Conservation (phyloP, 169 alveolate genomes). For the Plasmodium vivax region DNA sequence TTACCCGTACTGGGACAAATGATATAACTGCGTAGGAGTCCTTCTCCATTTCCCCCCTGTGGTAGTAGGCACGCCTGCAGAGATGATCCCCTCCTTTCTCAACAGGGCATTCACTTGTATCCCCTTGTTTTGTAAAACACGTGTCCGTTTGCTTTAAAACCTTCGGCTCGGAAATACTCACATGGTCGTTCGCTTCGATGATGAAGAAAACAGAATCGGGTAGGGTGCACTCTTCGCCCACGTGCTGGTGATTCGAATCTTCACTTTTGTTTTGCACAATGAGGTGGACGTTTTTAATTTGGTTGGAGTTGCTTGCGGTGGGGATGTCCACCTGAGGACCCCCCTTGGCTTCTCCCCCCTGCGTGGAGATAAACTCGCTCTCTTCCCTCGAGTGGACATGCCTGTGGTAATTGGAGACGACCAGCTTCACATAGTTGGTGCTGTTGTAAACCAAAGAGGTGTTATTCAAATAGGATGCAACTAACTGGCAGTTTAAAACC, state of each 20-base stretch:
- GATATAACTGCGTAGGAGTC: slow-evolving; percentile 39
- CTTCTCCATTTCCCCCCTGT: not conserved
- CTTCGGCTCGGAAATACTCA: not conserved
- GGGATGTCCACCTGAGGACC: not conserved
- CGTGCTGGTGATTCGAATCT: not conserved
- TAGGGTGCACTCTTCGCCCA: not conserved
- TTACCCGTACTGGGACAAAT: slow-evolving; percentile 30
- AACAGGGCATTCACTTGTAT: not conserved
- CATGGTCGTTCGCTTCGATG: slow-evolving; percentile 26
- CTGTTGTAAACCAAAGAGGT: slow-evolving; percentile 53
- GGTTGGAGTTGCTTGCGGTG: not conserved
- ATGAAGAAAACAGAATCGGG: slow-evolving; percentile 15
- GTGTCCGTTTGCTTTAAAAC: not conserved
- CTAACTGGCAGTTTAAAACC: slow-evolving; percentile 18
- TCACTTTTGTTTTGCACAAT: not conserved
- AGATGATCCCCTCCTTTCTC: not conserved
- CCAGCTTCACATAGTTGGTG: slow-evolving; percentile 18
- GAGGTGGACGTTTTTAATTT: slow-evolving; percentile 4
- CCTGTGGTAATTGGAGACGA: slow-evolving; percentile 12
- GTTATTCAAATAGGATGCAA: slow-evolving; percentile 29
- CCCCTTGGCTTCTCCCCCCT: not conserved
- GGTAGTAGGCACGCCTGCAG: no score
- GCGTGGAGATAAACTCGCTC: not conserved
- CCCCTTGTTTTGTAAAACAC: not conserved
- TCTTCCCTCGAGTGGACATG: not conserved